phyloP scores from a whole-genome alignment of 345 rosid species.

The Nasturtium officinale region DNA sequence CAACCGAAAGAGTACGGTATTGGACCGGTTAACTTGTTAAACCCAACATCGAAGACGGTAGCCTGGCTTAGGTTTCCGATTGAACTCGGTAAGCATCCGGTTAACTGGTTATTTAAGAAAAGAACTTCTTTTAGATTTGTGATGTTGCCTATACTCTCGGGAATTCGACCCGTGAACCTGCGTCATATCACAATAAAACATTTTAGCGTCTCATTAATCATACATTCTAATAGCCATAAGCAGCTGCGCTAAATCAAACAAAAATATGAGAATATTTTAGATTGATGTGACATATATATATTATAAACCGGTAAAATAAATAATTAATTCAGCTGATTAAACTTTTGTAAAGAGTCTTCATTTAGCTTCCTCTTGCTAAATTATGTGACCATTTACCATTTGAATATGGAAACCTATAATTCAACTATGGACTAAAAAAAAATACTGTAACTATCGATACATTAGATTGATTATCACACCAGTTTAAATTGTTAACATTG shows the following conservation, averaged over 20 bases:
- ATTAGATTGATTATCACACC: too few species aligned
- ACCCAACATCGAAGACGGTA: conserved; percentile 57
- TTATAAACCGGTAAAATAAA: too few species aligned
- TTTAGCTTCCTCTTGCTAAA: too few species aligned
- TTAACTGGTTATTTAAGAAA: conserved; percentile 65
- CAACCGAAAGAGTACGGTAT: conserved; percentile 68
- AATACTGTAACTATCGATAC: neutral
- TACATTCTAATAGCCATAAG: neutral
- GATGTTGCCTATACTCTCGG: conserved; percentile 55
- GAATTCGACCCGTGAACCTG: conserved; percentile 66
- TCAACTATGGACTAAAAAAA: too few species aligned
- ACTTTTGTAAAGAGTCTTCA: too few species aligned
- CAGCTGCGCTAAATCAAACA: neutral
- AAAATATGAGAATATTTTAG: neutral
- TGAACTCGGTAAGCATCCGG: conserved; percentile 81
- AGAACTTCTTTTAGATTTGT: conserved; percentile 57
- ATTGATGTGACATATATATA: neutral
- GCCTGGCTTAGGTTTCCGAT: conserved; percentile 62
- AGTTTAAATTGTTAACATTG: too few species aligned
- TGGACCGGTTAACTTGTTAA: conserved; percentile 67
- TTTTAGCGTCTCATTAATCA: neutral
- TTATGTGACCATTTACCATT: too few species aligned
- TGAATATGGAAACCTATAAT: neutral
- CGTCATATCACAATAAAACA: conserved; percentile 16
- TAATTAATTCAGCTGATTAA: neutral